Percentiles rank a stretch among this genome's conserved stretches.
These are phyloP conservation scores for Helminthosporium solani DNA, from an alignment of 2,329 filamentous ascomycete species.

Conservation along the genomic window DNA sequence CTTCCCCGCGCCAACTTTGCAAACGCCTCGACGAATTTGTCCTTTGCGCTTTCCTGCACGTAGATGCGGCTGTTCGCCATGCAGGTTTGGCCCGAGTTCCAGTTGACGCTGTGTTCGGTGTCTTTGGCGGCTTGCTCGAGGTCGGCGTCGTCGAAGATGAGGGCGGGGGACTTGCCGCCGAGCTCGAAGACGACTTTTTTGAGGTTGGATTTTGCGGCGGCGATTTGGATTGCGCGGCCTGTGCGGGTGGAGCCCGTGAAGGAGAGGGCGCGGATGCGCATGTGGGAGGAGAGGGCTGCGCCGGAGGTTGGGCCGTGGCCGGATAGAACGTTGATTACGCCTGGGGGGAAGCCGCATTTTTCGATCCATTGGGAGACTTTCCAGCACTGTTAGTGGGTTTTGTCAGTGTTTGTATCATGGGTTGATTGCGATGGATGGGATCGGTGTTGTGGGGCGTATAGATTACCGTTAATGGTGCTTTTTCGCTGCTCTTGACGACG, in stretches of 20 bases:
- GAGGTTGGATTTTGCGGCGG: slow-evolving; percentile 72
- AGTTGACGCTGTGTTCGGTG: slow-evolving; percentile 66
- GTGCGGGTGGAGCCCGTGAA: slow-evolving; percentile 76
- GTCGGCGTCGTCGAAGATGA: slow-evolving; percentile 75
- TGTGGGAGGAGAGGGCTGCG: slow-evolving; percentile 72
- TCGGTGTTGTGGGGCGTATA: not conserved
- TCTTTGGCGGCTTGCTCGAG: slow-evolving; percentile 74
- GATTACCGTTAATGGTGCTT: slow-evolving; percentile 65
- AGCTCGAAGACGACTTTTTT: slow-evolving; percentile 82
- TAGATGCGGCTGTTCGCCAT: slow-evolving; percentile 80
- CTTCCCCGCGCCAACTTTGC: slow-evolving; percentile 73
- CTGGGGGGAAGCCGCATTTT: slow-evolving; percentile 75
- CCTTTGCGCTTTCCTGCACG: slow-evolving; percentile 83
- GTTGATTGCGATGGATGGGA: too few relatives aligned
- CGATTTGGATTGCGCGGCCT: slow-evolving; percentile 76
- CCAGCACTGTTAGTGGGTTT: slow-evolving; percentile 58
- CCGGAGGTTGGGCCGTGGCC: slow-evolving; percentile 78
- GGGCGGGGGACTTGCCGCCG: slow-evolving; percentile 59
- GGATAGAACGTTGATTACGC: slow-evolving; percentile 74
- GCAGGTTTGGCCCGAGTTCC: slow-evolving; percentile 63
- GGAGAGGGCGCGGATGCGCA: slow-evolving; percentile 79
- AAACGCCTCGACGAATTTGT: slow-evolving; percentile 79
- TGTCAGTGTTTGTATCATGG: too few relatives aligned
- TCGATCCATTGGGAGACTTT: slow-evolving; percentile 75
- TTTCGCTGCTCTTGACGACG: slow-evolving; percentile 31